Percentiles rank a stretch among this genome's conserved stretches.
Evolutionary conservation across 495 filamentous ascomycete genomes (phyloP).

Genomic region (Amniculicola lignicola): DNA sequence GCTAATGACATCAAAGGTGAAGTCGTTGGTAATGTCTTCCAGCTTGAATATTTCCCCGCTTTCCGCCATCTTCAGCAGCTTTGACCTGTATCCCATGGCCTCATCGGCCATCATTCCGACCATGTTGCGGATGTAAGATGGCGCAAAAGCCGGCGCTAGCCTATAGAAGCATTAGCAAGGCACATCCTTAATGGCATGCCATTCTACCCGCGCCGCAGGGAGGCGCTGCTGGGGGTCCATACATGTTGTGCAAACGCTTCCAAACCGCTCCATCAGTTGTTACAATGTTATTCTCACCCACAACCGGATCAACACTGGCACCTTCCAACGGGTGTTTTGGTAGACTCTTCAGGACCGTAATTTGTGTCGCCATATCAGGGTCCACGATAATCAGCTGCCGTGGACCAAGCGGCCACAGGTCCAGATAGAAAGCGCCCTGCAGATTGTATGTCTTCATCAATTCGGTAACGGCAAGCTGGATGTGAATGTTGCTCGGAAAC

Average conservation of each 20-base stretch:
- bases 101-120: conserved; percentile 20
- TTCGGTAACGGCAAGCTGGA: conserved; percentile 8
- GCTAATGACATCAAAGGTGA: conserved; percentile 20
- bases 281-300: conserved; percentile 20
- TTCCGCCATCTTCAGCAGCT: conserved; percentile 7
- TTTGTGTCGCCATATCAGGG: conserved; percentile 13
- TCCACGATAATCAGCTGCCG: conserved; percentile 19
- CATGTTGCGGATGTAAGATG: conserved; percentile 8
- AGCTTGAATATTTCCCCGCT: conserved; percentile 16
- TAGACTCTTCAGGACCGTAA: conserved; percentile 2
- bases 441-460: conserved; percentile 22
- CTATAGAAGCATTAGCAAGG: too few species aligned
- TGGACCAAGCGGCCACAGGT: conserved; percentile 28
- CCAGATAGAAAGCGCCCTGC: conserved; percentile 18
- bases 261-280: conserved; percentile 15
- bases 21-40: neutral
- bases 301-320: conserved; percentile 4
- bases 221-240: too few species aligned
- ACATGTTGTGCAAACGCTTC: conserved; percentile 27
- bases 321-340: conserved; percentile 11
- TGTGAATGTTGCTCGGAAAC: conserved; percentile 12
- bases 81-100: conserved; percentile 13
- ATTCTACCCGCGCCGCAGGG: too few species aligned
- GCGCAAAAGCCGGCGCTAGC: conserved; percentile 26
- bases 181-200: too few species aligned